Evolutionary conservation across 2,329 filamentous ascomycete genomes (phyloP).

Genomic region (Aspergillus persii): DNA sequence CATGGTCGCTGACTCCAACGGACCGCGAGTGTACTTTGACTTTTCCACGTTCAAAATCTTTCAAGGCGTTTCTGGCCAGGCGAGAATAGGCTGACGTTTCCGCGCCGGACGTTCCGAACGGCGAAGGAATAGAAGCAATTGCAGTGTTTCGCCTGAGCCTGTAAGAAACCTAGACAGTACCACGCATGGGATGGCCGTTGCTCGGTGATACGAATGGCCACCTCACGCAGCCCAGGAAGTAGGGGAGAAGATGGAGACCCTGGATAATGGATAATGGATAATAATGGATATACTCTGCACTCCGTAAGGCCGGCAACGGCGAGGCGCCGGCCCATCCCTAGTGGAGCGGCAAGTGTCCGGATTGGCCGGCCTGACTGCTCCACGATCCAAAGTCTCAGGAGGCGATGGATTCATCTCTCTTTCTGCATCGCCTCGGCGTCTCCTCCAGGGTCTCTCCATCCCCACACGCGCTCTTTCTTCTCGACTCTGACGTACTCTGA

Average conservation of each 20-base stretch:
- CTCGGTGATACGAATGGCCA: not conserved
- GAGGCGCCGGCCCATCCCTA: too few species aligned
- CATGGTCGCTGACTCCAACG: not conserved
- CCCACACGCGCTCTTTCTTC: slow-evolving; percentile 8
- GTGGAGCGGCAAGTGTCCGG: not conserved
- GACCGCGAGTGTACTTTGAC: not conserved
- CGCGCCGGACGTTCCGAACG: not conserved
- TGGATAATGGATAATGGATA: too few species aligned
- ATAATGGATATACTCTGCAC: too few species aligned
- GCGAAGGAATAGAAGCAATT: not conserved
- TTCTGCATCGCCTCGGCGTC: not conserved
- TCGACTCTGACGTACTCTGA: slow-evolving; percentile 5
- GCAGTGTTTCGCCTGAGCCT: not conserved
- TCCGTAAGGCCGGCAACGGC: not conserved
- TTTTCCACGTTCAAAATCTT: not conserved
- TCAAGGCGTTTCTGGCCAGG: not conserved
- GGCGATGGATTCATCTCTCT: not conserved
- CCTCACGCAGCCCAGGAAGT: too few species aligned
- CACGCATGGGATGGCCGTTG: not conserved
- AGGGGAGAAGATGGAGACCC: too few species aligned
- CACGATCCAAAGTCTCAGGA: slow-evolving; percentile 3
- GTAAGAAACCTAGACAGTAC: not conserved
- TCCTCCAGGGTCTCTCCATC: not conserved
- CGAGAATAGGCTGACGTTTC: not conserved
- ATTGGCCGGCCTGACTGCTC: not conserved